phyloP scores from a whole-genome alignment of 2,329 filamentous ascomycete genomes.

The Nemania diffusa region DNA sequence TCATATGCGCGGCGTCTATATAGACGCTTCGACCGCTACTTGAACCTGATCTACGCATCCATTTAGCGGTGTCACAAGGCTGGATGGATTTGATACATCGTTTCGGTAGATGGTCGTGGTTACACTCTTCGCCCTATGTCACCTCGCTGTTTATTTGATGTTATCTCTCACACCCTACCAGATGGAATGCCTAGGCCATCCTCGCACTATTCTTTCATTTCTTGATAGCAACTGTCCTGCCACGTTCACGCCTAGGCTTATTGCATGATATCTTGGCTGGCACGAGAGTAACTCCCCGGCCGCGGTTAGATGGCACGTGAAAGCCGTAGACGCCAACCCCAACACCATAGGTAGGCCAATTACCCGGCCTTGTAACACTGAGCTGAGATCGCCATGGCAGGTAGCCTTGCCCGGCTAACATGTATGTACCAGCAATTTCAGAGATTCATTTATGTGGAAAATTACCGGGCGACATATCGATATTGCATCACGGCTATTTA shows the following conservation, averaged over 20 bases:
- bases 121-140: conserved; percentile 3
- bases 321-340: conserved; percentile 17
- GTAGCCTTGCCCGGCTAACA: conserved; percentile 34
- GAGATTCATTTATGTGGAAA: conserved; percentile 36
- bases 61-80: conserved; percentile 26
- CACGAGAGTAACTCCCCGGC: background rate
- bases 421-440: conserved; percentile 32
- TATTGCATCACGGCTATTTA: conserved; percentile 39
- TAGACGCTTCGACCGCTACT: conserved; percentile 37
- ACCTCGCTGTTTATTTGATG: conserved; percentile 18
- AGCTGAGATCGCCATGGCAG: conserved; percentile 35
- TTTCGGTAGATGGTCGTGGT: conserved; percentile 31
- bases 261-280: conserved; percentile 18
- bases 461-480: conserved; percentile 39
- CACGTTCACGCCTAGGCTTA: conserved; percentile 1
- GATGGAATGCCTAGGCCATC: conserved; percentile 1
- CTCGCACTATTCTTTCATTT: conserved; percentile 9
- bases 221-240: background rate
- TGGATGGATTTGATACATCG: conserved; percentile 5
- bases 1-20: conserved; percentile 43
- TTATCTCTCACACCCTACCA: background rate
- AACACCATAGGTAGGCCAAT: conserved; percentile 34
- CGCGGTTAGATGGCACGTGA: conserved; percentile 13
- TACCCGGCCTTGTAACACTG: conserved; percentile 38
- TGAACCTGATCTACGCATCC: conserved; percentile 22